These are phyloP conservation scores for Phaseolus coccineus DNA, from an alignment of 331 rosid species.

Conservation along the genomic window DNA sequence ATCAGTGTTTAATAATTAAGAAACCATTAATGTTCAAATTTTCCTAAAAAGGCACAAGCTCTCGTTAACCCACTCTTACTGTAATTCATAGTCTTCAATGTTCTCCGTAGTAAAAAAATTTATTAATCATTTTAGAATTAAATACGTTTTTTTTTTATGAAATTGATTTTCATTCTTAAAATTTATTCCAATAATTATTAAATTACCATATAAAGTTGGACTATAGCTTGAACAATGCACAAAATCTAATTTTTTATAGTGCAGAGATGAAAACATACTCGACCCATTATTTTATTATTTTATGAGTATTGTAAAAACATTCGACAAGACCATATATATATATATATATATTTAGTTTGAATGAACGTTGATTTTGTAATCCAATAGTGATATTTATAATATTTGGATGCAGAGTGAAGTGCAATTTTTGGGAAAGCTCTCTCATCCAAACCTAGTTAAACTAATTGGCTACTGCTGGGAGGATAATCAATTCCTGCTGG, in stretches of 20 bases:
- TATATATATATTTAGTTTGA: not conserved
- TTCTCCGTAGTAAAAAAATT: too few species aligned
- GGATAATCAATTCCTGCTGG: constrained; percentile 68
- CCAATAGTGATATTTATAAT: not conserved
- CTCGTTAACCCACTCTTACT: not conserved
- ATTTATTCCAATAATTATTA: too few species aligned
- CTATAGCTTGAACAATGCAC: too few species aligned
- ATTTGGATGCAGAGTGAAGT: constrained; percentile 76
- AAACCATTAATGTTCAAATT: too few species aligned
- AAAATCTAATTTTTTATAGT: too few species aligned
- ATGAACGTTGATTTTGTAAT: not conserved
- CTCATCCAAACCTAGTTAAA: constrained; percentile 82
- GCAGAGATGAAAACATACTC: too few species aligned
- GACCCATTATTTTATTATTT: not conserved
- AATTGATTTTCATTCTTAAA: too few species aligned
- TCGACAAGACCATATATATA: not conserved
- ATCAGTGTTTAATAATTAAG: not conserved
- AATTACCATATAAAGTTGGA: too few species aligned
- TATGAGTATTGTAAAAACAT: not conserved
- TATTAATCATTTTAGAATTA: too few species aligned
- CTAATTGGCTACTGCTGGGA: constrained; percentile 87
- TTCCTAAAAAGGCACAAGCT: not conserved
- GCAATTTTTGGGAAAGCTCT: constrained; percentile 77
- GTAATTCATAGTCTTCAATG: not conserved
- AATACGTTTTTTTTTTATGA: too few species aligned